phyloP scores from a whole-genome alignment of 306 rosid genomes.

The Cicer cuneatum region DNA sequence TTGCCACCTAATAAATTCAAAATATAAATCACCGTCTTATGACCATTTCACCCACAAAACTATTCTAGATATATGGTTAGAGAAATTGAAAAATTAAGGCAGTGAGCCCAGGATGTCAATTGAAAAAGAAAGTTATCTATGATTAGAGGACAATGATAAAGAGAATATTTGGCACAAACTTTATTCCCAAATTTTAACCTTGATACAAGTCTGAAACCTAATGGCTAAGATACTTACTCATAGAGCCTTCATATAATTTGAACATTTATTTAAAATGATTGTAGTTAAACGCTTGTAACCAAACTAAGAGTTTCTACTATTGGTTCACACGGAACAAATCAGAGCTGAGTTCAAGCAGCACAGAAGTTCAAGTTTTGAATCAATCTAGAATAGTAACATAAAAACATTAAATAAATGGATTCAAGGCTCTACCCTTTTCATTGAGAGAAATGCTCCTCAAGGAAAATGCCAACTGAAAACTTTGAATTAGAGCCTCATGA shows the following conservation, averaged over 20 bases:
- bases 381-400: not conserved
- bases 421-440: constrained; percentile 64
- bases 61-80: constrained; percentile 4
- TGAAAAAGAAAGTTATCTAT: constrained; percentile 12
- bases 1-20: constrained; percentile 25
- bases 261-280: not conserved
- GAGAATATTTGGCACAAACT: constrained; percentile 6
- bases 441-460: constrained; percentile 74
- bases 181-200: constrained; percentile 21
- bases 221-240: not conserved
- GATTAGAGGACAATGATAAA: constrained; percentile 22
- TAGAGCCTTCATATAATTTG: not conserved
- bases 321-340: constrained; percentile 26
- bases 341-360: constrained; percentile 16
- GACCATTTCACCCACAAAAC: not conserved
- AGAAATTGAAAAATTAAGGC: constrained; percentile 16
- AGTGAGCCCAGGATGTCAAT: constrained; percentile 8
- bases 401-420: constrained; percentile 31
- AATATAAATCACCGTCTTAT: constrained; percentile 1
- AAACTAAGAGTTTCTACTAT: constrained; percentile 12
- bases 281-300: constrained; percentile 12
- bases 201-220: constrained; percentile 4
- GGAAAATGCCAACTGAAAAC: constrained; percentile 91
- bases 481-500: constrained; percentile 79
- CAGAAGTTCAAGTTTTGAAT: not conserved